Conservation (phyloP, 2,329 filamentous ascomycete species). For the Alternaria sp. region DNA sequence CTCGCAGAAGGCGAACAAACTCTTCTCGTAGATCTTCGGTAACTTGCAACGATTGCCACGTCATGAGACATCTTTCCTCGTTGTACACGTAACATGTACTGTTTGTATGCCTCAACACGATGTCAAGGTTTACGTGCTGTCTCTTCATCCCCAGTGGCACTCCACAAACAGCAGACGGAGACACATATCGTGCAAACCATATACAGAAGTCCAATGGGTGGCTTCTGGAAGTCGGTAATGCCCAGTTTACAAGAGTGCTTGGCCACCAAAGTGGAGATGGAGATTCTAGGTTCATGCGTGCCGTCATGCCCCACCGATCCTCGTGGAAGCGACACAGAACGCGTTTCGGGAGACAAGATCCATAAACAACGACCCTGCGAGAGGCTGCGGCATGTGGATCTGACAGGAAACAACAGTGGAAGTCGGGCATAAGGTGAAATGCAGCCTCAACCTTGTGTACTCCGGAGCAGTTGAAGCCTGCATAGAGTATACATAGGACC, state of each 20-base stretch:
- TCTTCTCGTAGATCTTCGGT: slow-evolving; percentile 1
- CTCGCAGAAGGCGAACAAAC: background rate
- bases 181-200: background rate
- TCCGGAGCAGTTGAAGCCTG: background rate
- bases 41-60: background rate
- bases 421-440: background rate
- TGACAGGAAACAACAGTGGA: slow-evolving; percentile 6
- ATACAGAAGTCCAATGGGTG: background rate
- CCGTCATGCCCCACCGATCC: background rate
- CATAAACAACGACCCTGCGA: background rate
- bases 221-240: background rate
- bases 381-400: background rate
- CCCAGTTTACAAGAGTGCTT: background rate
- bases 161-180: background rate
- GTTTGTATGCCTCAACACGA: background rate
- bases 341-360: slow-evolving; percentile 1
- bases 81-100: background rate
- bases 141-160: background rate
- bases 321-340: slow-evolving; percentile 3
- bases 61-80: background rate
- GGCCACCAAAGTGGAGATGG: background rate
- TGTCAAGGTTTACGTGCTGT: background rate
- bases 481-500: slow-evolving; percentile 3
- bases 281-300: background rate
- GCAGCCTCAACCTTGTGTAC: background rate